Evolutionary conservation across 768 basidiomycete species (phyloP).

Genomic region (Termitomyces sp.): DNA sequence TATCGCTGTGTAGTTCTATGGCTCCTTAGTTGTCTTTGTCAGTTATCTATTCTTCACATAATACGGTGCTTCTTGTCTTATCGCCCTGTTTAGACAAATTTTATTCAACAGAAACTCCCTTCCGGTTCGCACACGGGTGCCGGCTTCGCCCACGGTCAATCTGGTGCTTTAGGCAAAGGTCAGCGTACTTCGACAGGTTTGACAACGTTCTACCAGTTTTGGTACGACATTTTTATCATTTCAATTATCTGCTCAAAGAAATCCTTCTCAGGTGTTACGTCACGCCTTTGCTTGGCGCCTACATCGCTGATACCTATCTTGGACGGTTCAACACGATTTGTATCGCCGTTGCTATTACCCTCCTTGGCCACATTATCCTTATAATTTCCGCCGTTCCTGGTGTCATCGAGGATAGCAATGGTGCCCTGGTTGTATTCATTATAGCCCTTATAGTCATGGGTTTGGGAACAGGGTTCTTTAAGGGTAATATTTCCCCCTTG

Average conservation of each 20-base stretch:
- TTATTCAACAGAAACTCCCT: conserved; percentile 69
- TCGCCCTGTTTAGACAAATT: conserved; percentile 51
- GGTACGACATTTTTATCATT: conserved; percentile 28
- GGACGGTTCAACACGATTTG: conserved; percentile 74
- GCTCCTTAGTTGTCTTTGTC: conserved; percentile 46
- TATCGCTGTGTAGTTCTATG: conserved; percentile 29
- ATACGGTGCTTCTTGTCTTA: not conserved
- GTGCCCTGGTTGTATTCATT: conserved; percentile 13
- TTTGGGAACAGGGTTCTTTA: conserved; percentile 64
- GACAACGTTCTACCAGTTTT: conserved; percentile 67
- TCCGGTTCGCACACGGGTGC: conserved; percentile 61
- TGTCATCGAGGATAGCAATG: conserved; percentile 22
- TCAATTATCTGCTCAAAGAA: not conserved
- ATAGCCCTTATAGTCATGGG: conserved; percentile 61
- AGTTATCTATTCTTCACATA: conserved; percentile 6
- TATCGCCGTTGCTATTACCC: conserved; percentile 51
- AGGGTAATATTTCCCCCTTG: conserved; percentile 72
- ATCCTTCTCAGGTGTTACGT: conserved; percentile 47
- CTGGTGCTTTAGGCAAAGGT: conserved; percentile 62
- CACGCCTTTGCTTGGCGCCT: conserved; percentile 64
- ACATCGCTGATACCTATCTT: conserved; percentile 65
- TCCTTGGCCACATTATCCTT: conserved; percentile 63
- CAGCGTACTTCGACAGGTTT: conserved; percentile 71
- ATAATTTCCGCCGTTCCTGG: conserved; percentile 60
- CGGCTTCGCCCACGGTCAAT: conserved; percentile 43